These are phyloP conservation scores for Furcasterigmium sp. DNA, from an alignment of 2,329 filamentous ascomycete species.

Conservation along the genomic window DNA sequence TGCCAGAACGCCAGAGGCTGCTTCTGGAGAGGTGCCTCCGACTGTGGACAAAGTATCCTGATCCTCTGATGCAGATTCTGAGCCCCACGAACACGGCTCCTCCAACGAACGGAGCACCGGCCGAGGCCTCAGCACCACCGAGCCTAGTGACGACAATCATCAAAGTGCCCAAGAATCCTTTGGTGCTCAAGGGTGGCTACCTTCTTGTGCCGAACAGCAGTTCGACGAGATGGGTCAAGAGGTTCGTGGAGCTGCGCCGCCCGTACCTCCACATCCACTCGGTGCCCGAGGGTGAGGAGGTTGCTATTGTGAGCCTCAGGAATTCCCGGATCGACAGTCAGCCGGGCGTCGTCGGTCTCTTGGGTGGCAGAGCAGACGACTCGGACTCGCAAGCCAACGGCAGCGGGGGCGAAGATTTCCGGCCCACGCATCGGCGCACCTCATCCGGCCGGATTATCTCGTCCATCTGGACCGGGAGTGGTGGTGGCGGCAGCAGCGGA, in stretches of 20 bases:
- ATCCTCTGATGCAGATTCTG: conserved; percentile 50
- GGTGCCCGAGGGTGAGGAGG: conserved; percentile 80
- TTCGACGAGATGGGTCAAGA: conserved; percentile 80
- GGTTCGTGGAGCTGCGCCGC: conserved; percentile 85
- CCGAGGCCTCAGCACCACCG: conserved; percentile 45
- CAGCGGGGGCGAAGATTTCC: conserved; percentile 31
- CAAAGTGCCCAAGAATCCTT: conserved; percentile 73
- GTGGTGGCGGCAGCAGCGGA: conserved; percentile 23
- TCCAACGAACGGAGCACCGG: conserved; percentile 55
- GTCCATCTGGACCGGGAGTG: conserved; percentile 47
- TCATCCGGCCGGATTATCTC: conserved; percentile 48
- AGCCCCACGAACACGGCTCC: conserved; percentile 61
- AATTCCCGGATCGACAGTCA: conserved; percentile 91
- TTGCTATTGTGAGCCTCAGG: conserved; percentile 81
- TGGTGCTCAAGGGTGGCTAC: conserved; percentile 80
- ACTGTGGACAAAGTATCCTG: conserved; percentile 60
- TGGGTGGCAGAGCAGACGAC: conserved; percentile 46
- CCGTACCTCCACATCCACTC: conserved; percentile 91
- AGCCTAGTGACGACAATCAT: conserved; percentile 72
- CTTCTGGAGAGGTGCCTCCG: conserved; percentile 52
- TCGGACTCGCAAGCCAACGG: conserved; percentile 18
- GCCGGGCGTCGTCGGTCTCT: conserved; percentile 76
- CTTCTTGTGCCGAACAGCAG: conserved; percentile 79
- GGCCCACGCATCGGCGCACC: conserved; percentile 42
- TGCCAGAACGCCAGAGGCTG: conserved; percentile 37